A percentile compares a stretch with the other conserved stretches of the same genome.
Conservation (phyloP, 2,329 filamentous ascomycete genomes). For the Xylaria sp. region DNA sequence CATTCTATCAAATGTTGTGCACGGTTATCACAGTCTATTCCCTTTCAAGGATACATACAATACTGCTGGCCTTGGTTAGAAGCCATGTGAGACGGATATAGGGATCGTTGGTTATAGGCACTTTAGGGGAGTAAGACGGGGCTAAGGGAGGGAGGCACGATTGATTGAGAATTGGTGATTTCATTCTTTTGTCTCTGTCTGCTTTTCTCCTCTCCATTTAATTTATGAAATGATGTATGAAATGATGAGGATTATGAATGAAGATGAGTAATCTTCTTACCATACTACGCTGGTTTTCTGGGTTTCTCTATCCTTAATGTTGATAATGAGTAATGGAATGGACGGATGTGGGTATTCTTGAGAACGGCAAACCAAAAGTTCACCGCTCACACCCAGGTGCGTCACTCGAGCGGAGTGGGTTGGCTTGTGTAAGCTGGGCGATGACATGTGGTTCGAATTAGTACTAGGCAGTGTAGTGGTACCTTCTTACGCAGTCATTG, state of each 20-base stretch:
- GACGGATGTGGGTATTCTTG: background rate
- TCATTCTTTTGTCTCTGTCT: background rate
- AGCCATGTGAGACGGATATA: background rate
- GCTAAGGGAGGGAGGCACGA: background rate
- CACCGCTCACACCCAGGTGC: too few species aligned
- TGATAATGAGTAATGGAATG: background rate
- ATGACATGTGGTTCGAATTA: too few species aligned
- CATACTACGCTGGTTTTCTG: too few species aligned
- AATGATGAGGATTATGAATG: constrained; percentile 7
- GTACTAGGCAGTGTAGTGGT: too few species aligned
- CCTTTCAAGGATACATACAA: background rate
- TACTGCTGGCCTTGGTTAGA: background rate
- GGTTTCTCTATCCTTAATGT: too few species aligned
- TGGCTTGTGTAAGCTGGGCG: background rate
- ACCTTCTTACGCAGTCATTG: too few species aligned
- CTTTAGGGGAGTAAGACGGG: background rate
- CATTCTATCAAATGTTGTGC: background rate
- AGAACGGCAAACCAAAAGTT: too few species aligned
- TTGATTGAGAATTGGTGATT: constrained; percentile 5
- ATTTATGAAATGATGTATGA: constrained; percentile 18
- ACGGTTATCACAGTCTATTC: background rate
- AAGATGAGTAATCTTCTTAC: background rate
- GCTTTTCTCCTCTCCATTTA: background rate
- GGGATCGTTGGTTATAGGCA: background rate
- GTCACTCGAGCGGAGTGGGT: background rate